phyloP scores from a whole-genome alignment of 2,329 filamentous ascomycete genomes.

The Trichoderma asperellum region DNA sequence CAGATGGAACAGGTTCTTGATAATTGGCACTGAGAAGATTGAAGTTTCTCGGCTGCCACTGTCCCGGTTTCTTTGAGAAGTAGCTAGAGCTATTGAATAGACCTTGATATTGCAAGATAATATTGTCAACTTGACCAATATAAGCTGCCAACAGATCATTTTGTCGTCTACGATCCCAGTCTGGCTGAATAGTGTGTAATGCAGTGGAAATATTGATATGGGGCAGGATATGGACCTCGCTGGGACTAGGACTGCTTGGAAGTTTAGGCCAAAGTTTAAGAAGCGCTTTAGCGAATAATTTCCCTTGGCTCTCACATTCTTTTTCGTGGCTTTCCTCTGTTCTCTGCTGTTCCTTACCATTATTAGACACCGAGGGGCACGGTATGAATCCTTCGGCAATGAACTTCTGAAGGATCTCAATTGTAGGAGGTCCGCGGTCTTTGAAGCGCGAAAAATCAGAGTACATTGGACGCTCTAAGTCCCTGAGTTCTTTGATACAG shows the following conservation, averaged over 20 bases:
- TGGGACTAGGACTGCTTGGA: not conserved
- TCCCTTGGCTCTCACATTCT: constrained; percentile 10
- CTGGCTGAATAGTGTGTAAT: not conserved
- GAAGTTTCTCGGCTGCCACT: not conserved
- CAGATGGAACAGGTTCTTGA: not conserved
- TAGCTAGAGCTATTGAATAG: not conserved
- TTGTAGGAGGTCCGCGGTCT: constrained; percentile 6
- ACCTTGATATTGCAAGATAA: not conserved
- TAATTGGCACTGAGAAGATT: not conserved
- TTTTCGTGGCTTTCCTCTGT: not conserved
- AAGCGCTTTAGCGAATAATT: constrained; percentile 3
- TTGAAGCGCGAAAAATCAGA: constrained; percentile 28
- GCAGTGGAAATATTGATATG: not conserved
- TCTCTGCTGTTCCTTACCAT: not conserved
- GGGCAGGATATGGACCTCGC: not conserved
- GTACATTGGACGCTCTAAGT: constrained; percentile 17
- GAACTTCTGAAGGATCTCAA: not conserved
- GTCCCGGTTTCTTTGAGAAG: not conserved
- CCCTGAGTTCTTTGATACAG: not conserved
- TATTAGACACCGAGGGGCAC: not conserved
- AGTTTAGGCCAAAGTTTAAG: constrained; percentile 25
- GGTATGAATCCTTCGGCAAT: not conserved
- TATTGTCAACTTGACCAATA: not conserved
- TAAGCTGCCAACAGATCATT: constrained; percentile 3
- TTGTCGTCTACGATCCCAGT: constrained; percentile 15